Evolutionary conservation across 805 yeast genomes (phyloP), one percentile per base, ranked within the genome.

Genomic region (Schizosaccharomyces octosporus): DNA sequence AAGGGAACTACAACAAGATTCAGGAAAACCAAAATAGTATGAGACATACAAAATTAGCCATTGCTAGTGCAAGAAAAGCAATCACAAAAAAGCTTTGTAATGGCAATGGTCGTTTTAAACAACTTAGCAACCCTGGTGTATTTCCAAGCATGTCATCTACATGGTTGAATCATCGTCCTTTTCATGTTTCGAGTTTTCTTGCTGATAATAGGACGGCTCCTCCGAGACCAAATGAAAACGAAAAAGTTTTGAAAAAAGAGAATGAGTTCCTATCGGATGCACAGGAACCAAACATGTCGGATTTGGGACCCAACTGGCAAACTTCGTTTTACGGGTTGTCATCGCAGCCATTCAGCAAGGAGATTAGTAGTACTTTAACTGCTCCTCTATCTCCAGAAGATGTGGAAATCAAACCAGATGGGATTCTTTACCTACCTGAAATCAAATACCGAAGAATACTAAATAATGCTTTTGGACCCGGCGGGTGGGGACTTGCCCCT

Each of bases 401-500:
- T 66, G 81, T 93, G 61, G 98, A 93, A 70, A 84, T 93, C 65
- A 93, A 90, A 64, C 97, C 61, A 0, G 98, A 93, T 70, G 97
- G 97, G 17, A 74, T 93, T 60, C 71, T 93, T 6, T 93, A 87
- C 67, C 74, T 93, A 58, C 98, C 98, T 0, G 98, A 93, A 70
- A 93, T 93, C 72, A 90, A 90, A 70, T 93, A 93, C 70, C 79
- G 98, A 65, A 78, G 98, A 57, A 83, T 89, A 27, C 72, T 93
- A 65, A 90, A 90, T 72, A 77, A 77, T 48, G 94, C 97, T 0
- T 90, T 93, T 75, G 98, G 98, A 3, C 96, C 98, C 5, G 98
- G 98, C 32, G 97, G 95, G 1, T 93, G 98, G 98, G 97, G 97
- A 0, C 75, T 93, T 62, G 95, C 94, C 0, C 97, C 98, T 11